Evolutionary conservation across 257 asterid genomes (phyloP).

Genomic region (Ajuga chamaepitys): DNA sequence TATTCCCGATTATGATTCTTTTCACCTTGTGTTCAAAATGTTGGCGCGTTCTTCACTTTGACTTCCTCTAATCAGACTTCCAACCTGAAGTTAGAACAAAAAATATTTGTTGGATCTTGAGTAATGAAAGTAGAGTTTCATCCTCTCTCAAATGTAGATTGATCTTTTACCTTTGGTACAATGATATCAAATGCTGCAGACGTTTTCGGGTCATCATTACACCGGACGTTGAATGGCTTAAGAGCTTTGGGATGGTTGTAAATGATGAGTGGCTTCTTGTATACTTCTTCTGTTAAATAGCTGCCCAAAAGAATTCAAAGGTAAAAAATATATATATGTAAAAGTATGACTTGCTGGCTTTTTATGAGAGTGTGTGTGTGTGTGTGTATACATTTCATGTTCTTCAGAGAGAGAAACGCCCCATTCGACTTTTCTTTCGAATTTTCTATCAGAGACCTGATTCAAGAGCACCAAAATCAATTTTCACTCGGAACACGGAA

Average conservation of each 20-base stretch:
- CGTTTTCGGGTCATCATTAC: slow-evolving; percentile 65
- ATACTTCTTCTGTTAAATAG: slow-evolving; percentile 52
- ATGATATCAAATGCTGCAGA: slow-evolving; percentile 69
- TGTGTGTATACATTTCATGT: slow-evolving; percentile 52
- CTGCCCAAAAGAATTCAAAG: slow-evolving; percentile 27
- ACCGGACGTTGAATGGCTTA: slow-evolving; percentile 56
- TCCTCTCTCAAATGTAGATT: too few species aligned
- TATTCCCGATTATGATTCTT: background rate
- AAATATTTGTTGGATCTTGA: background rate
- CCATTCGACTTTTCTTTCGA: slow-evolving; percentile 46
- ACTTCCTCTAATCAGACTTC: slow-evolving; percentile 71
- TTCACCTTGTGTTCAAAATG: slow-evolving; percentile 50
- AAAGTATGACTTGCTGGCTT: background rate
- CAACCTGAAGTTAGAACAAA: slow-evolving; percentile 38
- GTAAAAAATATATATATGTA: background rate
- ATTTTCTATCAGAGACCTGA: slow-evolving; percentile 39
- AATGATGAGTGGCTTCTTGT: slow-evolving; percentile 54
- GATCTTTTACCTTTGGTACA: slow-evolving; percentile 55
- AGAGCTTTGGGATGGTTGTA: slow-evolving; percentile 66
- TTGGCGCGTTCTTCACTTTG: slow-evolving; percentile 73
- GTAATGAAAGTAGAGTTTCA: background rate
- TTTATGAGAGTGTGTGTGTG: background rate
- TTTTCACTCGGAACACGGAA: background rate
- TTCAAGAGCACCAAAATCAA: slow-evolving; percentile 3
- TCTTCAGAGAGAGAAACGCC: slow-evolving; percentile 68